Base-by-base conservation (phyloP, 768 basidiomycete genomes). In the Tricholoma flavovirens region DNA sequence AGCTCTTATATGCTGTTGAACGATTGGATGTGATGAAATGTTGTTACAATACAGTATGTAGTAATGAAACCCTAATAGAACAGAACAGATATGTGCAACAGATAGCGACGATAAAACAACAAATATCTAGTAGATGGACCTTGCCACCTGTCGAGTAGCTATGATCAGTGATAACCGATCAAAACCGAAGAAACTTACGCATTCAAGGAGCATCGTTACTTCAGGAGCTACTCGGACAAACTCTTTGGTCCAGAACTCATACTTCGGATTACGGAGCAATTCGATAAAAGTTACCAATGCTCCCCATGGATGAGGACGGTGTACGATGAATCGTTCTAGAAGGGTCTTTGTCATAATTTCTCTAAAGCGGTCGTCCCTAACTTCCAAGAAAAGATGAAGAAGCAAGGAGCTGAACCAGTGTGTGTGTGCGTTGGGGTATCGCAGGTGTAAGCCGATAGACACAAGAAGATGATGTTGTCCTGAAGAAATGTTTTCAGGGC, bases 401-500 rank as follows among this genome's bases (percentile, higher is more conserved):
- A 98, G 76, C 60, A 98, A 80, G 45, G 87, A 89, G 69, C 88
- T 91, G 80, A 96, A 98, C 93, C 95, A 99, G 71, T 93, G 89
- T 50, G 96, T 99, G 78, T 99, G 97, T 9, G 95, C 91, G 66
- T 95, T 97, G 30, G 97, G 96, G 79, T 96, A 98, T 65, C 97
- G 91, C 60, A 99, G 77, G 69, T 98, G 96, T 63, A 94, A 82
- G 43, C 93, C 89, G 70, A 96, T 87, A n/a, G 95, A 86, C 63
- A 86, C 92, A 62, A 98, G 75, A 61, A 98, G 79, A 71, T 93
- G 89, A 73, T 98, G 93, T 84, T 97, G 94, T 60, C 94, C 96
- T 98, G 62, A 1, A 45, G 49, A 95, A 3, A 35, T 51, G 40
- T 33, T 42, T 55, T 24, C 22, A 55, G 22, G 21, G 26, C 15